Evolutionary conservation across 2,329 filamentous ascomycete species (phyloP).

Genomic region (Saccharata proteae): DNA sequence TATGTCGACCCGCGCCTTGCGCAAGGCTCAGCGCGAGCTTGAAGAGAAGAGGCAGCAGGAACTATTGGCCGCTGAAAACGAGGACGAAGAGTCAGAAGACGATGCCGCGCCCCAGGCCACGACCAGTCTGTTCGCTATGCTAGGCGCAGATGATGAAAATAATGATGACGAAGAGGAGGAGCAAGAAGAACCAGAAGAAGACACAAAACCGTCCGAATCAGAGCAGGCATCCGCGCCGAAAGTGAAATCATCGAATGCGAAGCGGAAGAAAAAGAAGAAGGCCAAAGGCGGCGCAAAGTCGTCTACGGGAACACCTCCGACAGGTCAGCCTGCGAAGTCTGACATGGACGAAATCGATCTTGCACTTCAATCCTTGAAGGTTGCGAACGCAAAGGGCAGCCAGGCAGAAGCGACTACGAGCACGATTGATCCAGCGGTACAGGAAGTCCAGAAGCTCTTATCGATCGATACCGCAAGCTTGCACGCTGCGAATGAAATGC

Average conservation of each 20-base stretch:
- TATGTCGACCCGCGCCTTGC: constrained; percentile 56
- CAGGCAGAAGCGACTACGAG: constrained; percentile 15
- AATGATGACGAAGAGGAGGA: constrained; percentile 23
- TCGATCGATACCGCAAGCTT: constrained; percentile 59
- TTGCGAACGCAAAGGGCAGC: constrained; percentile 1
- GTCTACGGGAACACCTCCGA: constrained; percentile 16
- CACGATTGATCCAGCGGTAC: constrained; percentile 25
- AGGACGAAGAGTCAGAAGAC: constrained; percentile 27
- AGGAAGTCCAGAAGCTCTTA: constrained; percentile 42
- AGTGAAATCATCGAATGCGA: constrained; percentile 22
- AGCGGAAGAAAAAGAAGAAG: constrained; percentile 45
- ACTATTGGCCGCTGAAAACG: constrained; percentile 24
- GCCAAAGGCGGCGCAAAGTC: constrained; percentile 35
- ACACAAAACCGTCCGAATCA: constrained; percentile 11
- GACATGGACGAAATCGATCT: constrained; percentile 53
- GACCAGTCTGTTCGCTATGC: constrained; percentile 35
- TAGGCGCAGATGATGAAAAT: constrained; percentile 28
- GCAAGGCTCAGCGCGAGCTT: constrained; percentile 50
- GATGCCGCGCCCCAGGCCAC: constrained; percentile 21
- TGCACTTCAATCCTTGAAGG: constrained; percentile 40
- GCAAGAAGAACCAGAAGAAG: constrained; percentile 11
- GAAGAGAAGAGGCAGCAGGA: constrained; percentile 42
- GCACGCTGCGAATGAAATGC: constrained; percentile 87
- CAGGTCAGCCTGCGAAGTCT: constrained; percentile 30
- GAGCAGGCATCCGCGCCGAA: constrained; percentile 14